Evolutionary conservation across 2,329 filamentous ascomycete genomes (phyloP), one percentile per base, ranked within the genome.

Genomic region (Thelonectria olida): DNA sequence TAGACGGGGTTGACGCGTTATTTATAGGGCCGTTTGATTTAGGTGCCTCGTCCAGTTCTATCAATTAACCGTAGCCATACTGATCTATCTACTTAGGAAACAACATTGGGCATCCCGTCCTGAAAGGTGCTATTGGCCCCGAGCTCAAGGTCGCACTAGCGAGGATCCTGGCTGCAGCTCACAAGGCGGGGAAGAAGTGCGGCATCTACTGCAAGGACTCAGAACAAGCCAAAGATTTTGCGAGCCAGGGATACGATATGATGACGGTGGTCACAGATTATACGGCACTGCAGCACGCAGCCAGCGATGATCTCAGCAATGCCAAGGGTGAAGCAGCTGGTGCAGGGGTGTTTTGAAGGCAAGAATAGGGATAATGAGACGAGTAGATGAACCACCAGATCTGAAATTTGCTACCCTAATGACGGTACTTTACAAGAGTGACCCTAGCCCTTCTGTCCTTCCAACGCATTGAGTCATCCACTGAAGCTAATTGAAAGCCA

Each of bases 1-100:
- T 88, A 22, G 76, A 85, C 3, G 86, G 86, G 3, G 79, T 90
- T 22, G 88, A 91, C 63, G 82, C 88, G 5, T 75, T 90, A 22
- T 90, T 90, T 70, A 81, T 90, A 45, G 88, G 88, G 0, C 88
- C 88, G 2, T 90, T 89, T 70, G 88, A 90, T 68, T 79, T 90
- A 53, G 89, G 85, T 68, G 63, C 38, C 65, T 36, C 6, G n/a
- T n/a, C 15, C n/a, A 5, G 20, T 1, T 7, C 13, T 20, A 12
- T 8, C 6, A n/a, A 15, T 5, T 17, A 20, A 9, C 23, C 22
- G 10, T 5, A 7, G 20, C 15, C 7, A 7, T 13, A 15, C n/a
- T 38, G 10, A 41, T n/a, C 66, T 68, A 27, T 70, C 51, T 20
- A 6, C 27, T n/a, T 17, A 81, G 79, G 84, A 49, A 88, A 88